Evolutionary conservation across 129 eudicot species (phyloP), one percentile per base, ranked within the genome.

Genomic region (Oenanthe sinensis): DNA sequence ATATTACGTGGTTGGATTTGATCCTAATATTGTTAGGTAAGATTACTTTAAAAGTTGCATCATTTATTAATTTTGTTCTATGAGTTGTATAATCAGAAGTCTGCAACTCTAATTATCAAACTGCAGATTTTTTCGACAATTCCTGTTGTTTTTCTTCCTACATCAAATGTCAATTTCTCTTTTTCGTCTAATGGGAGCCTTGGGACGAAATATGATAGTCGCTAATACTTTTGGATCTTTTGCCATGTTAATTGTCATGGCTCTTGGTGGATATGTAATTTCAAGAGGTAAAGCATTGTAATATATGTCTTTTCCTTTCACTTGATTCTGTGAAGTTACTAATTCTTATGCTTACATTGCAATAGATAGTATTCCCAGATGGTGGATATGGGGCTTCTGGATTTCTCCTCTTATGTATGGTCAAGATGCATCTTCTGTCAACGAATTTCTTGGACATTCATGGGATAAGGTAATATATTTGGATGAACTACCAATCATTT

Each of bases 341-440:
- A 42, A 22, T 81, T 75, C 40, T 63, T 81, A 50, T 39, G n/a
- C 19, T 28, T 54, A 74, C 44, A 20, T 72, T 80, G 82, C 71
- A 77, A 88, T 92, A 95, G 99, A 92, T 82, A 90, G 96, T 63
- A 95, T 95, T 46, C 94, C 97, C 75, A 77, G 82, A 15, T 95
- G 99, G 99, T 95, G 99, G 99, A 85, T 92, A 42, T 95, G 99
- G 99, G 99, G 99, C 46, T 90, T 84, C 82, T 95, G 99, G 99
- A 74, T 95, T 80, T 95, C 99, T 86, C 99, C 99, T 26, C 80
- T 95, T 75, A 90, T 90, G 96, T 95, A 95, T 86, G 96, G 92
- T 79, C 99, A 95, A 83, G 86, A 87, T 80, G 99, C 97, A 77
- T 97, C 91, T 85, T 90, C 96, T 72, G 99, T 90, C 81, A 95